Evolutionary conservation across 768 basidiomycete species (phyloP).

Genomic region (Rhizopogon vulgaris): DNA sequence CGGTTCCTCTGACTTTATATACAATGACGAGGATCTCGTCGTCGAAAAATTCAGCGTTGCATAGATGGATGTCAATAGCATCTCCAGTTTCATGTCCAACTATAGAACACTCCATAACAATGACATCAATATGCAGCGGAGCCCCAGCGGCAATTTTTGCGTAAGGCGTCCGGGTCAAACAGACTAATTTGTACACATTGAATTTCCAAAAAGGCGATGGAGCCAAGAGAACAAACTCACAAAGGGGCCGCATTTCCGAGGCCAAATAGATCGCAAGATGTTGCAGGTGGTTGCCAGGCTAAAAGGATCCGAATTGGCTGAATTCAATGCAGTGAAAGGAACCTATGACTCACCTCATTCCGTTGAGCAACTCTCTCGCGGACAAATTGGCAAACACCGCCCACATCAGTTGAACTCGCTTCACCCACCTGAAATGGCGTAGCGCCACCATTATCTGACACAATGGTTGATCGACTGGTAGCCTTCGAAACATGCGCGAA

Average conservation of each 20-base stretch:
- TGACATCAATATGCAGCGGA: slow-evolving; percentile 37
- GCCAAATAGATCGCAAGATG: slow-evolving; percentile 46
- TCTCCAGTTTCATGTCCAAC: slow-evolving; percentile 26
- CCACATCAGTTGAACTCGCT: slow-evolving; percentile 25
- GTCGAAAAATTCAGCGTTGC: slow-evolving; percentile 78
- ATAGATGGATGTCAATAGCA: slow-evolving; percentile 39
- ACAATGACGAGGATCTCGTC: slow-evolving; percentile 62
- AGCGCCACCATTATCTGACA: slow-evolving; percentile 27
- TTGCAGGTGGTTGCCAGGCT: slow-evolving; percentile 43
- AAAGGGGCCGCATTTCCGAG: slow-evolving; percentile 32
- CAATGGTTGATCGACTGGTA: slow-evolving; percentile 52
- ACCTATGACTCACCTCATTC: slow-evolving; percentile 43
- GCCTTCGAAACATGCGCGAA: slow-evolving; percentile 61
- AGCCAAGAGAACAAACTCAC: slow-evolving; percentile 33
- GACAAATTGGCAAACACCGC: slow-evolving; percentile 29
- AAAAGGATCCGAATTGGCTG: slow-evolving; percentile 20
- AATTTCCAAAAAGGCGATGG: slow-evolving; percentile 21
- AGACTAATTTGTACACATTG: slow-evolving; percentile 43
- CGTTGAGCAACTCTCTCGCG: slow-evolving; percentile 49
- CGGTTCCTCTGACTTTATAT: slow-evolving; percentile 41
- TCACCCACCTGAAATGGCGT: slow-evolving; percentile 24
- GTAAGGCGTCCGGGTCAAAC: slow-evolving; percentile 49
- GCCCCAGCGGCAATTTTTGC: slow-evolving; percentile 31
- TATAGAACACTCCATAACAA: slow-evolving; percentile 45
- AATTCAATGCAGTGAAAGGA: slow-evolving; percentile 16